Evolutionary conservation across 148 eudicot genomes (phyloP).

Genomic region (Heliosperma pusillum): DNA sequence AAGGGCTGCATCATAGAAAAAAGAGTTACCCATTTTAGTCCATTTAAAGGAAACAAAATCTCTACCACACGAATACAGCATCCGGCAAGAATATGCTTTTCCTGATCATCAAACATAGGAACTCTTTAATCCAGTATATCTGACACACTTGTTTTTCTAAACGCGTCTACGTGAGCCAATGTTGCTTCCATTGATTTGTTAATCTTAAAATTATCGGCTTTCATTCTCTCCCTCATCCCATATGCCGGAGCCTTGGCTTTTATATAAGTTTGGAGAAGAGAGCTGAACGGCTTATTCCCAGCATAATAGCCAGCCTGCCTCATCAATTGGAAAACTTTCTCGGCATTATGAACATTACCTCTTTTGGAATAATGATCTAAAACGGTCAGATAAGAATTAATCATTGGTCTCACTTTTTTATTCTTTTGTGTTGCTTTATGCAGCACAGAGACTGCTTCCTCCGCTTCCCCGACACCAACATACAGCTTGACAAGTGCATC

Average conservation of each 20-base stretch:
- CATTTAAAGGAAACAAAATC: too few species aligned
- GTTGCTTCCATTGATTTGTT: slow-evolving; percentile 31
- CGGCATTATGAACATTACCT: slow-evolving; percentile 74
- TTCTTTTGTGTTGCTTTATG: slow-evolving; percentile 46
- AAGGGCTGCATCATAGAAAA: too few species aligned
- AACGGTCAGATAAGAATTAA: slow-evolving; percentile 42
- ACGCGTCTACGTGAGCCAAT: slow-evolving; percentile 56
- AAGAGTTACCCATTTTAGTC: too few species aligned
- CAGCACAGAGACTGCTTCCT: slow-evolving; percentile 67
- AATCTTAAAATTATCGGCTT: slow-evolving; percentile 65
- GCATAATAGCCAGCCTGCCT: slow-evolving; percentile 48
- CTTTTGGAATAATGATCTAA: slow-evolving; percentile 64
- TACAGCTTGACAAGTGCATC: slow-evolving; percentile 75
- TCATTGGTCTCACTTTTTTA: slow-evolving; percentile 39
- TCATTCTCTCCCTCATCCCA: slow-evolving; percentile 77
- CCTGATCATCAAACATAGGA: too few species aligned
- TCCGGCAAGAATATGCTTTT: too few species aligned
- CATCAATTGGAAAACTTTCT: slow-evolving; percentile 67
- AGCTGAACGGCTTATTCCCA: slow-evolving; percentile 35
- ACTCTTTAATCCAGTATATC: slow-evolving; percentile 31
- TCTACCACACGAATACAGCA: too few species aligned
- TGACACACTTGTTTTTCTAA: slow-evolving; percentile 48
- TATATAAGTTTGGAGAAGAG: slow-evolving; percentile 42
- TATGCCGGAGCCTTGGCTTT: slow-evolving; percentile 69
- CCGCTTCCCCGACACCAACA: slow-evolving; percentile 67